Conservation (phyloP, 306 rosid species). For the Citrullus colocynthis region DNA sequence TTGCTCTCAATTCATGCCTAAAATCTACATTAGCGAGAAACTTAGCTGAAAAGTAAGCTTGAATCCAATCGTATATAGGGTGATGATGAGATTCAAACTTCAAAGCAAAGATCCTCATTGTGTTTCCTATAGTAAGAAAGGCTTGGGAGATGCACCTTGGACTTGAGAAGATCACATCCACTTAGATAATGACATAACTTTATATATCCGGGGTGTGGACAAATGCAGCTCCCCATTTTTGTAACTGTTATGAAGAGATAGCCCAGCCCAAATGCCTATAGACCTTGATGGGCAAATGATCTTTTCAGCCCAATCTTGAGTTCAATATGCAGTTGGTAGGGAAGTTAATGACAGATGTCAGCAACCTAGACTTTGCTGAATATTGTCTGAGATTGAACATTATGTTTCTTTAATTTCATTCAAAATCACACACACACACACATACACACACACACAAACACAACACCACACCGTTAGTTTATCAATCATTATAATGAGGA, state of each 20-base stretch:
- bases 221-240: background rate
- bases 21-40: background rate
- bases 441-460: background rate
- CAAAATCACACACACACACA: background rate
- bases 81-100: background rate
- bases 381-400: background rate
- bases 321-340: background rate
- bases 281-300: no score
- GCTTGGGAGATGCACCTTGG: background rate
- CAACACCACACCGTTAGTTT: background rate
- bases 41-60: background rate
- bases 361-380: background rate
- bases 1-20: background rate
- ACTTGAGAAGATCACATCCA: background rate
- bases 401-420: background rate
- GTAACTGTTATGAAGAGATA: background rate
- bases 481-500: conserved; percentile 16
- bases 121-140: background rate
- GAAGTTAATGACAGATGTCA: background rate
- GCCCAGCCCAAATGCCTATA: background rate
- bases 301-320: background rate
- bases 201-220: background rate
- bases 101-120: background rate
- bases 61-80: background rate
- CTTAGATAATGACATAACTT: background rate